These are phyloP conservation scores for Sporothrix brasiliensis DNA, from an alignment of 2,329 filamentous ascomycete genomes.

Conservation along the genomic window DNA sequence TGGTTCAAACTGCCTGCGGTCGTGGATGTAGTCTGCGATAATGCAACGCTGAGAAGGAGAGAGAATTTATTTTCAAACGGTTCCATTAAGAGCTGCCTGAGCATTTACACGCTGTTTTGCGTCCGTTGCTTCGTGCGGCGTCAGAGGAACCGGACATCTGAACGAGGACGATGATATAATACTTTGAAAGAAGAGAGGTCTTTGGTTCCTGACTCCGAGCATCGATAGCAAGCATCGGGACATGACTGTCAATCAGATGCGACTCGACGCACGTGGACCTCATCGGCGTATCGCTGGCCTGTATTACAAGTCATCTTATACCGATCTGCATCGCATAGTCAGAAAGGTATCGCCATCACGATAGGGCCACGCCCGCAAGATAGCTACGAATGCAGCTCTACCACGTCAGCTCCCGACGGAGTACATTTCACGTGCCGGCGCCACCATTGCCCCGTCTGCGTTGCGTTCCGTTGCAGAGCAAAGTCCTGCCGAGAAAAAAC, in stretches of 20 bases:
- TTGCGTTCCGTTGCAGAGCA: neutral
- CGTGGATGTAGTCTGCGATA: slow-evolving; percentile 67
- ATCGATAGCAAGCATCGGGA: neutral
- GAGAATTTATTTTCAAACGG: slow-evolving; percentile 44
- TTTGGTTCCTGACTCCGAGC: neutral
- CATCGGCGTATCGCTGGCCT: neutral
- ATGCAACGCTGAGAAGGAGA: slow-evolving; percentile 59
- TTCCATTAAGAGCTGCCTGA: slow-evolving; percentile 63
- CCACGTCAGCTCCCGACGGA: too few species aligned
- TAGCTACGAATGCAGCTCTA: neutral
- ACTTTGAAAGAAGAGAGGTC: neutral
- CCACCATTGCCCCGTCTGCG: neutral
- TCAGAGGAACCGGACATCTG: slow-evolving; percentile 78
- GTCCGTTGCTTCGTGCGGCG: slow-evolving; percentile 71
- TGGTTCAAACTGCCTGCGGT: slow-evolving; percentile 55
- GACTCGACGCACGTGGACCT: neutral
- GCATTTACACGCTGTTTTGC: slow-evolving; percentile 46
- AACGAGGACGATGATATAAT: neutral
- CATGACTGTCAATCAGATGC: neutral
- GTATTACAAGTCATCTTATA: too few species aligned
- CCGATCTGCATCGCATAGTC: too few species aligned
- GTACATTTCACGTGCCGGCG: slow-evolving; percentile 3
- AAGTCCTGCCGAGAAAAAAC: slow-evolving; percentile 2
- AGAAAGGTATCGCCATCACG: too few species aligned
- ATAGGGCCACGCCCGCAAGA: neutral